Conservation (phyloP, 2,329 filamentous ascomycete genomes). For the Onygenales sp. region DNA sequence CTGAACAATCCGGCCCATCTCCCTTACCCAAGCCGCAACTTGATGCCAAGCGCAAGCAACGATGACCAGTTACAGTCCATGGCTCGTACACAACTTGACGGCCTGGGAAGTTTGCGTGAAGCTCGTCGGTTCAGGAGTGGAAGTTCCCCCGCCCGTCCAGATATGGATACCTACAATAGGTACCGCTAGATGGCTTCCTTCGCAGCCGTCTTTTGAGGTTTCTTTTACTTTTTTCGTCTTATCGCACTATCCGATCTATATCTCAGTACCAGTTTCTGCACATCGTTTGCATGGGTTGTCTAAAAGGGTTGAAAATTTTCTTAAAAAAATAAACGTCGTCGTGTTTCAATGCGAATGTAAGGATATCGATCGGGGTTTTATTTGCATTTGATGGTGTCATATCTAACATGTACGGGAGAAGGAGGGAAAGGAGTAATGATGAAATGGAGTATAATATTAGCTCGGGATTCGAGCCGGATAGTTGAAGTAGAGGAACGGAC, state of each 20-base stretch:
- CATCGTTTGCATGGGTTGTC: no score
- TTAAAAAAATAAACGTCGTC: no score
- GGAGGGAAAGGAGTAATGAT: background rate
- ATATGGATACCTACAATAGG: constrained; percentile 16
- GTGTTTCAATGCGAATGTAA: background rate
- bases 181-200: constrained; percentile 8
- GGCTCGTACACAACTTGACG: background rate
- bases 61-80: constrained; percentile 4
- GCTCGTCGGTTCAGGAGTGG: constrained; percentile 7
- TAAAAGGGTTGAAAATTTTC: no score
- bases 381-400: constrained; percentile 1
- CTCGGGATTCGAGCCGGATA: background rate
- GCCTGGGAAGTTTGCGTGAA: background rate
- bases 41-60: constrained; percentile 17
- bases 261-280: no score
- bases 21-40: constrained; percentile 16
- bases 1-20: background rate
- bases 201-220: constrained; percentile 3
- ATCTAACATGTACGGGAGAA: background rate
- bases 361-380: background rate
- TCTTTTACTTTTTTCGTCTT: constrained; percentile 1
- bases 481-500: no score
- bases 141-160: constrained; percentile 19
- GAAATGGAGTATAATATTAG: background rate
- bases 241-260: background rate